Evolutionary conservation across 2,329 filamentous ascomycete species (phyloP).

Genomic region (Beauveria varroae): DNA sequence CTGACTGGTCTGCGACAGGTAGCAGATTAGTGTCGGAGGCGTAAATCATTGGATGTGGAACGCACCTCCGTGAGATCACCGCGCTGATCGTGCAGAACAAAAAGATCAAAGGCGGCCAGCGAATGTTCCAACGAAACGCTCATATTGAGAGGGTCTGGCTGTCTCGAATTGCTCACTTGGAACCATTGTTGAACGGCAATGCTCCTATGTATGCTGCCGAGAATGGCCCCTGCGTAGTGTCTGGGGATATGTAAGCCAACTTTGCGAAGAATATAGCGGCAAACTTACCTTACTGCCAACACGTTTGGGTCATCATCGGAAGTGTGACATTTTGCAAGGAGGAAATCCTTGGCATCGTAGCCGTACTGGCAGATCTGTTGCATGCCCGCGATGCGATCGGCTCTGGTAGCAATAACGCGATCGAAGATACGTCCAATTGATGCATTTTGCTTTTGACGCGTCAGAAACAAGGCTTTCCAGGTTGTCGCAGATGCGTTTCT

Average conservation of each 20-base stretch:
- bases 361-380: slow-evolving; percentile 64
- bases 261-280: slow-evolving; percentile 10
- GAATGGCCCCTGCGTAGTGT: slow-evolving; percentile 66
- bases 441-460: slow-evolving; percentile 45
- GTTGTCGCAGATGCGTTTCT: slow-evolving; percentile 48
- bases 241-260: slow-evolving; percentile 30
- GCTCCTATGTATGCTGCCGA: slow-evolving; percentile 74
- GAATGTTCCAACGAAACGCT: slow-evolving; percentile 56
- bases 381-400: slow-evolving; percentile 61
- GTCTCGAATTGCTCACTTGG: slow-evolving; percentile 23
- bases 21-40: not conserved
- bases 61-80: slow-evolving; percentile 69
- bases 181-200: slow-evolving; percentile 73
- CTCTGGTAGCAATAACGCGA: slow-evolving; percentile 62
- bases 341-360: slow-evolving; percentile 82
- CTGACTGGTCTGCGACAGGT: slow-evolving; percentile 42
- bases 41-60: slow-evolving; percentile 14
- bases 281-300: slow-evolving; percentile 58
- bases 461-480: slow-evolving; percentile 66
- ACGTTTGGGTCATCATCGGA: slow-evolving; percentile 60
- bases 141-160: slow-evolving; percentile 28
- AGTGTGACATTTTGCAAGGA: slow-evolving; percentile 58
- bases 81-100: slow-evolving; percentile 64
- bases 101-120: slow-evolving; percentile 81
- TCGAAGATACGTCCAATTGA: slow-evolving; percentile 51